A percentile compares a stretch with the other conserved stretches of the same genome.
phyloP scores from a whole-genome alignment of 495 filamentous ascomycete species.

The Aspergillus nidulans region DNA sequence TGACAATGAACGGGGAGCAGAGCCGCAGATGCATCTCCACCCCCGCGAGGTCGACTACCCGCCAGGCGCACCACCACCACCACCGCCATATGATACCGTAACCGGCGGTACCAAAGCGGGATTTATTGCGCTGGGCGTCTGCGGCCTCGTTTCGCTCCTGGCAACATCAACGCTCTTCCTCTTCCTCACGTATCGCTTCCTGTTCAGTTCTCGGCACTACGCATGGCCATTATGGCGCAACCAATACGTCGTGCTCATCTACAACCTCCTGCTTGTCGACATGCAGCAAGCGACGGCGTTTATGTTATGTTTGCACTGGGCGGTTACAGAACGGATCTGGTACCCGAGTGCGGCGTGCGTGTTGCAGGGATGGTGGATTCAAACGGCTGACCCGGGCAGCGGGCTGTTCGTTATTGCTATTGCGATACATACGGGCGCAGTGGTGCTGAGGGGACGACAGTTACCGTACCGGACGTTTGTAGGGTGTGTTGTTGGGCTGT shows the following conservation, averaged over 20 bases:
- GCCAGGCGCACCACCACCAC: not conserved
- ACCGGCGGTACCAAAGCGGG: constrained; percentile 29
- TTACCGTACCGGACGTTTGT: constrained; percentile 50
- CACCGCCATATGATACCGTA: not conserved
- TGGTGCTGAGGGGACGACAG: constrained; percentile 54
- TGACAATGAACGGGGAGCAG: not conserved
- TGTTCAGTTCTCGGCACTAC: constrained; percentile 51
- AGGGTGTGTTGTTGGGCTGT: constrained; percentile 42
- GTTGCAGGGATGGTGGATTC: constrained; percentile 67
- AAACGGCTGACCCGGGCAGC: constrained; percentile 62
- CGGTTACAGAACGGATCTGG: constrained; percentile 44
- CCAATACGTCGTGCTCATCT: constrained; percentile 70
- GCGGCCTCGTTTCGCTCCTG: constrained; percentile 54
- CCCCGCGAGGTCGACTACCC: not conserved
- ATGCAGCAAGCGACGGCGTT: constrained; percentile 66
- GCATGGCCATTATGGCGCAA: constrained; percentile 42
- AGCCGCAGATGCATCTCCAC: not conserved
- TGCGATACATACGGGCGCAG: constrained; percentile 60
- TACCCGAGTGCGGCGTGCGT: constrained; percentile 58
- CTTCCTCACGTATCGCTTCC: constrained; percentile 54
- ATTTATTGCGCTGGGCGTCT: constrained; percentile 52
- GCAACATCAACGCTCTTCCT: constrained; percentile 47
- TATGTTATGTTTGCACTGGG: constrained; percentile 58
- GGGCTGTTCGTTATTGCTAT: constrained; percentile 68
- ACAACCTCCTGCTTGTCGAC: constrained; percentile 71